Conservation (phyloP, 2,329 filamentous ascomycete genomes). For the Ceratocystiopsis brevicomis region DNA sequence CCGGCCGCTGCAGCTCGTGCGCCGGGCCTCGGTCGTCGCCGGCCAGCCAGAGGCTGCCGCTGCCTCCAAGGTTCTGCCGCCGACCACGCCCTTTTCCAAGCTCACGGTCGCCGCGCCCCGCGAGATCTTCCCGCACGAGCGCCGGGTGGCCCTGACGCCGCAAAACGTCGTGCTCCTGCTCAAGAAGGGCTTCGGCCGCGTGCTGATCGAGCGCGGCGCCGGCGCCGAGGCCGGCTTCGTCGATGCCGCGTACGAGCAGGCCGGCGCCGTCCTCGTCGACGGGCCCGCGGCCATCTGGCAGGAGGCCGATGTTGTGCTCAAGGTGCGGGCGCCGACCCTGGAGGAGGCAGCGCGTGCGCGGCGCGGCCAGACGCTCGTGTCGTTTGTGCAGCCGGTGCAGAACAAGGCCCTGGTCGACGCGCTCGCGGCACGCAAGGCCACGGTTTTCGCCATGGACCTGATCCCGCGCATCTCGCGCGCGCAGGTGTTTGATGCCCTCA, state of each 20-base stretch:
- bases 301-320: slow-evolving; percentile 60
- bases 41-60: slow-evolving; percentile 11
- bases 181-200: slow-evolving; percentile 65
- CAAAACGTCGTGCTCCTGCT: slow-evolving; percentile 64
- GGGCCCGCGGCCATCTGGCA: slow-evolving; percentile 46
- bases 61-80: slow-evolving; percentile 20
- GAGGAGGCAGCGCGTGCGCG: slow-evolving; percentile 51
- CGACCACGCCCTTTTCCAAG: slow-evolving; percentile 44
- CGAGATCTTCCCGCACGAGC: slow-evolving; percentile 62
- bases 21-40: slow-evolving; percentile 20
- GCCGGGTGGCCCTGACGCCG: slow-evolving; percentile 68
- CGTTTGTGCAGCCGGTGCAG: slow-evolving; percentile 66
- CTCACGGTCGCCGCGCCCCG: slow-evolving; percentile 63
- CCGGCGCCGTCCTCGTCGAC: slow-evolving; percentile 61
- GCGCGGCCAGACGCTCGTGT: slow-evolving; percentile 56
- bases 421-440: slow-evolving; percentile 51
- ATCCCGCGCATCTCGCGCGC: slow-evolving; percentile 78
- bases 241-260: slow-evolving; percentile 57
- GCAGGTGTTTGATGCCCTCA: slow-evolving; percentile 73
- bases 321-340: slow-evolving; percentile 57
- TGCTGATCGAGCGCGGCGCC: slow-evolving; percentile 67
- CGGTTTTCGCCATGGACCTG: slow-evolving; percentile 81
- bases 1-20: slow-evolving; percentile 20
- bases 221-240: slow-evolving; percentile 58
- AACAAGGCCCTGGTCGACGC: slow-evolving; percentile 59